Conservation (phyloP, 352 stramenopile species). For the Phytophthora pistaciae region DNA sequence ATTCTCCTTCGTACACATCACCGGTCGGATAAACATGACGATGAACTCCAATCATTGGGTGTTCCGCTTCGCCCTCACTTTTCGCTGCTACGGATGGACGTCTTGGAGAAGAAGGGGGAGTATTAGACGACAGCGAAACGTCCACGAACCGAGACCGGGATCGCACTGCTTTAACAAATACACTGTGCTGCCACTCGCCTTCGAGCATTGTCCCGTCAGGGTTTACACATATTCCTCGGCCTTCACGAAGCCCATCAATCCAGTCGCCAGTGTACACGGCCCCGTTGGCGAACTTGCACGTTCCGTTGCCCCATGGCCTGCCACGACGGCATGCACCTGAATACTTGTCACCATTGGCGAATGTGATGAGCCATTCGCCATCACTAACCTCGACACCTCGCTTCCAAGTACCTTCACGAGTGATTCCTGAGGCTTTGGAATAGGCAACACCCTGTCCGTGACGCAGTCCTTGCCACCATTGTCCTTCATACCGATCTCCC, state of each 20-base stretch:
- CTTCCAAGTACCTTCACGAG: constrained; percentile 77
- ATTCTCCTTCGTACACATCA: constrained; percentile 80
- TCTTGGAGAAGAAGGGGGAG: constrained; percentile 9
- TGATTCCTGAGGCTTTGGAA: constrained; percentile 65
- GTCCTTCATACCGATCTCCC: constrained; percentile 70
- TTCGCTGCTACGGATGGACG: not conserved
- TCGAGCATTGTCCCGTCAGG: constrained; percentile 71
- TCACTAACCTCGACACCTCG: constrained; percentile 63
- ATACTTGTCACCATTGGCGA: constrained; percentile 84
- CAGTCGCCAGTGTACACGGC: constrained; percentile 91
- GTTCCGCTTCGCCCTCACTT: constrained; percentile 14
- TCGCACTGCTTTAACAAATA: constrained; percentile 59
- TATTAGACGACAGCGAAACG: constrained; percentile 46
- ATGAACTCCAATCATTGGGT: constrained; percentile 47
- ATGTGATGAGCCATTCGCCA: constrained; percentile 74
- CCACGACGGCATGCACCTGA: constrained; percentile 67
- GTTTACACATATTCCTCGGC: constrained; percentile 73
- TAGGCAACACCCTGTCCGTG: constrained; percentile 71
- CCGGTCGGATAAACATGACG: constrained; percentile 67
- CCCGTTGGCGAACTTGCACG: constrained; percentile 92
- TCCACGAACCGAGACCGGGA: constrained; percentile 70
- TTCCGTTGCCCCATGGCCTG: constrained; percentile 78
- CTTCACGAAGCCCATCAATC: constrained; percentile 83
- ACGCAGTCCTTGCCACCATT: constrained; percentile 80
- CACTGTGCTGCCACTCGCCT: constrained; percentile 78